These are phyloP conservation scores for Setaria italica DNA, from an alignment of 202 grass and related monocot species.

Conservation along the genomic window DNA sequence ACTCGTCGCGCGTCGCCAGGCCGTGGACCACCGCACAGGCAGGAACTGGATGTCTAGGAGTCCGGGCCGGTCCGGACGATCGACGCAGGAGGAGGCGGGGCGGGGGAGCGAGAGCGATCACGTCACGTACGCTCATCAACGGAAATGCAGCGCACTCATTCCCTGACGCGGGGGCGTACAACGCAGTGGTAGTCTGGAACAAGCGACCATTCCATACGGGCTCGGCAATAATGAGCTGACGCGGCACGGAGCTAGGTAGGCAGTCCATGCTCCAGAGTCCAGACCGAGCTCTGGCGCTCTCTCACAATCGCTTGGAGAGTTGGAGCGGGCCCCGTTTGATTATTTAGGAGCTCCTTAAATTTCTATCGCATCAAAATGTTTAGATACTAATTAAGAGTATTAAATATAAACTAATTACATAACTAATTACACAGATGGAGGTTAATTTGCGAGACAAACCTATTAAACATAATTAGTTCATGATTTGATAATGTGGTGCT, in stretches of 20 bases:
- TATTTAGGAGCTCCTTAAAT: no score
- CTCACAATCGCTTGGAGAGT: no score
- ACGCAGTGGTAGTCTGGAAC: neutral
- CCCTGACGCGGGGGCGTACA: neutral
- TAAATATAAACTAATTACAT: no score
- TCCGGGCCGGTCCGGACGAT: neutral
- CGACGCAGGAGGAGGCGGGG: neutral
- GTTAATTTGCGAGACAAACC: no score
- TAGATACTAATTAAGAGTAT: no score
- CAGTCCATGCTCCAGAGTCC: neutral
- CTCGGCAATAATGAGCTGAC: neutral
- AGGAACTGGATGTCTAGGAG: neutral
- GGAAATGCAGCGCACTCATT: neutral
- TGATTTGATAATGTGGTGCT: no score
- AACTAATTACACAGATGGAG: no score
- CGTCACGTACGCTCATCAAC: neutral
- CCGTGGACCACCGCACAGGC: neutral
- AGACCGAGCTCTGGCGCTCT: no score
- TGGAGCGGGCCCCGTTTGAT: no score
- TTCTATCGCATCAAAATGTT: no score
- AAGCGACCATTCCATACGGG: neutral
- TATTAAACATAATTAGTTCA: no score
- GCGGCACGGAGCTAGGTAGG: neutral
- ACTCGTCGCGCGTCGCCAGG: neutral
- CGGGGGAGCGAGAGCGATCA: neutral